Evolutionary conservation across 1,284 basidiomycete genomes (phyloP).

Genomic region (Mycosarcoma maydis): DNA sequence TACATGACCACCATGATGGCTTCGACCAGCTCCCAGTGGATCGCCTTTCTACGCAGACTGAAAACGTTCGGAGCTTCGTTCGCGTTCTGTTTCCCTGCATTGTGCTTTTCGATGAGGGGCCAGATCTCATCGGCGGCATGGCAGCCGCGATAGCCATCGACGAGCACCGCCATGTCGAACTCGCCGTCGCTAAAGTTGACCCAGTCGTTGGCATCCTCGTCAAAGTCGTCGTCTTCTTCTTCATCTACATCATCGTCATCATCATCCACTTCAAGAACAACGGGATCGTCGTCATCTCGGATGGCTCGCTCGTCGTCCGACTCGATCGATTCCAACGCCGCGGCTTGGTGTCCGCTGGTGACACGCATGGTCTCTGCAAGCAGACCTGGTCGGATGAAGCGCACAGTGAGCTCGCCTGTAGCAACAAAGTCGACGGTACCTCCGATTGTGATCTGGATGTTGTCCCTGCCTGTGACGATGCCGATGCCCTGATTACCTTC

Average conservation of each 20-base stretch:
- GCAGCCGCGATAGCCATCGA: slow-evolving; percentile 21
- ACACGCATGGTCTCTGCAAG: slow-evolving; percentile 28
- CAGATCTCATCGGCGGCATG: slow-evolving; percentile 24
- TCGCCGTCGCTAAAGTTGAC: slow-evolving; percentile 9
- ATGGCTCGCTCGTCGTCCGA: not conserved
- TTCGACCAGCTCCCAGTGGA: slow-evolving; percentile 53
- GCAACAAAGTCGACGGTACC: slow-evolving; percentile 30
- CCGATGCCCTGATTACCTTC: slow-evolving; percentile 22
- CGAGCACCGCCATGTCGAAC: slow-evolving; percentile 14
- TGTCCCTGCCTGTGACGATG: slow-evolving; percentile 16
- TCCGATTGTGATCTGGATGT: slow-evolving; percentile 28
- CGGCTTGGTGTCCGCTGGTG: slow-evolving; percentile 8
- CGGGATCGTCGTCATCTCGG: not conserved
- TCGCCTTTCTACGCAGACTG: slow-evolving; percentile 30
- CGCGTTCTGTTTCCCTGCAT: not conserved
- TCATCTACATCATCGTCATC: slow-evolving; percentile 10
- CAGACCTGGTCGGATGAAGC: slow-evolving; percentile 32
- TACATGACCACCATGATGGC: slow-evolving; percentile 57
- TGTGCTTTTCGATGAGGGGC: slow-evolving; percentile 12
- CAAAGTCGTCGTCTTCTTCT: slow-evolving; percentile 31
- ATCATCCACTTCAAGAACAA: no score
- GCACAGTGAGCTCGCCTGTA: slow-evolving; percentile 19
- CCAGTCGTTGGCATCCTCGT: slow-evolving; percentile 34
- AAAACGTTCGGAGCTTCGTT: not conserved
- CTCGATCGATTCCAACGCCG: not conserved